Conservation (phyloP, 2,329 filamentous ascomycete genomes). For the Xylaria sp. region DNA sequence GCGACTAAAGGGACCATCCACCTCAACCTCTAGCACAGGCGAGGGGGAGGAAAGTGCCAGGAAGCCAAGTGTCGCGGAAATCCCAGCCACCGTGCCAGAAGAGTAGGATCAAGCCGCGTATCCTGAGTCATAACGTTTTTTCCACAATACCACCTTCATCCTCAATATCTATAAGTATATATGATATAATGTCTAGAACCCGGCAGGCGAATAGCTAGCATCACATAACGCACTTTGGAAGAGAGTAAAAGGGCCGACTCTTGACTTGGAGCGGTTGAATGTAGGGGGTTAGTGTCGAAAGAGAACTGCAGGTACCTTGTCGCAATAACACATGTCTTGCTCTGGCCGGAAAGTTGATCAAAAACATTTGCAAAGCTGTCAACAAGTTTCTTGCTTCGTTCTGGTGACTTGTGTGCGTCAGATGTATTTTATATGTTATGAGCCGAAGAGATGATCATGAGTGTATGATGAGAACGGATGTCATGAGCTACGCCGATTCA, state of each 20-base stretch:
- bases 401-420: no score
- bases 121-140: neutral
- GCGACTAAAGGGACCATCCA: conserved; percentile 30
- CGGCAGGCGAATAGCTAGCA: conserved; percentile 3
- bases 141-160: conserved; percentile 4
- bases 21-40: conserved; percentile 17
- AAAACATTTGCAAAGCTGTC: neutral
- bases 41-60: conserved; percentile 25
- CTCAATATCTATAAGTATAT: conserved; percentile 19
- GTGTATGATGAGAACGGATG: no score
- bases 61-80: conserved; percentile 23
- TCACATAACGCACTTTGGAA: neutral
- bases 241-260: neutral
- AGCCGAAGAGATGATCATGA: no score
- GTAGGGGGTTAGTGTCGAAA: conserved; percentile 6
- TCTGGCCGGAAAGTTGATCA: neutral
- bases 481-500: no score
- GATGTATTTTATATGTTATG: no score
- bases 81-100: conserved; percentile 20
- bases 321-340: neutral
- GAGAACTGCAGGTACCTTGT: neutral
- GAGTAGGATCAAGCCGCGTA: conserved; percentile 10
- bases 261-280: conserved; percentile 6
- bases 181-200: conserved; percentile 22
- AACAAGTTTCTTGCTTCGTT: no score